Evolutionary conservation across 768 basidiomycete species (phyloP), one percentile per base, ranked within the genome.

Genomic region (Pulveroboletus frians): DNA sequence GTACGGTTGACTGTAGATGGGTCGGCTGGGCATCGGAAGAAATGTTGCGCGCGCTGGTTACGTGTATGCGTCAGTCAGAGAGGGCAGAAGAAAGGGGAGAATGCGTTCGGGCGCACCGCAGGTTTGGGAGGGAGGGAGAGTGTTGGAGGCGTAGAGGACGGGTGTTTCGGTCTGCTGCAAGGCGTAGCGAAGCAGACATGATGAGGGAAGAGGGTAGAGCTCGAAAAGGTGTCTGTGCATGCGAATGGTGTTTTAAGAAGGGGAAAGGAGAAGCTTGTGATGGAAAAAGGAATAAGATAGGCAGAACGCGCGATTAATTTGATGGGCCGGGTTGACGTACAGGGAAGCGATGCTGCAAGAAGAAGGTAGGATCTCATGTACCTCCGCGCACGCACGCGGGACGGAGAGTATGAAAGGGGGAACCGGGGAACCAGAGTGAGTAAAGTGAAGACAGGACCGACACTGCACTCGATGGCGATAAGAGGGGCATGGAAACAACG

Each of bases 71-170:
- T 38, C 31, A 51, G 50, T 40, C 20, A 62, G 53, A 42, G 40
- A 46, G 40, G 35, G 4, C 29, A 0, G 18, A 21, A 43, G 13
- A 38, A 1, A 31, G 7, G 40, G 13, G 43, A 38, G 3, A 14
- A 17, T 10, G 50, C 23, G 14, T 10, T 9, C 5, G 35, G 31
- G 63, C 73, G 50, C 41, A 83, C 83, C 82, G 79, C 54, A 86
- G 72, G 62, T 85, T 85, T 9, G 85, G 85, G 57, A 85, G 73
- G 11, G 85, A 86, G 9, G 84, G 83, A 5, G 83, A 81, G 45
- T 80, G 78, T 47, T 80, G 80, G 32, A 83, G 71, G 39, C 78
- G 77, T 15, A 75, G 73, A 41, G 76, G 76, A 54, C 73, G 73
- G 26, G 52, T 36, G 43, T 21, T 43, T 43, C 50, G 30, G 40